These are phyloP conservation scores for Cutaneotrichosporon curvatum DNA, from an alignment of 1,284 basidiomycete genomes.

Conservation along the genomic window DNA sequence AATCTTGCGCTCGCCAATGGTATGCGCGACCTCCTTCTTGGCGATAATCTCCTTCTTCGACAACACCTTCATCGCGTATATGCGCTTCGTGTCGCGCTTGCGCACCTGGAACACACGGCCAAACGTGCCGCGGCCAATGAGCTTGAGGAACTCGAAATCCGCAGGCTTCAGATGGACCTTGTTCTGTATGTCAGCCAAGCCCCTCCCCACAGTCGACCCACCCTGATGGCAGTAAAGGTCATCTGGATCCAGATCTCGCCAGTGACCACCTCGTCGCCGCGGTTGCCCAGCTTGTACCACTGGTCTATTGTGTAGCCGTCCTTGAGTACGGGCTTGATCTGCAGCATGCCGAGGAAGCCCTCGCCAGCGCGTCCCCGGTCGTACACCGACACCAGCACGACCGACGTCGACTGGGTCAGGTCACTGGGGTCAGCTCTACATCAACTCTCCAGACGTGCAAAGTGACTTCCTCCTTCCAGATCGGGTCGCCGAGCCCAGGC, in stretches of 20 bases:
- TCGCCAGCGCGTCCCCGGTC: conserved; percentile 78
- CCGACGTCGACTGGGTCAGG: conserved; percentile 83
- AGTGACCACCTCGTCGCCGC: conserved; percentile 71
- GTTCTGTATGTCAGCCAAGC: conserved; percentile 50
- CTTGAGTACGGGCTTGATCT: conserved; percentile 80
- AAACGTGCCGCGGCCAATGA: conserved; percentile 97
- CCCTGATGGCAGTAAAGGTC: conserved; percentile 84
- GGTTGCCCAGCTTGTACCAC: conserved; percentile 78
- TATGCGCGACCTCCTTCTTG: conserved; percentile 99
- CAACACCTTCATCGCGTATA: conserved; percentile 99
- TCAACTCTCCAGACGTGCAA: conserved; percentile 55
- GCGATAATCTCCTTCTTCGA: conserved; percentile 98
- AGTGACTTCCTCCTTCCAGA: conserved; percentile 98
- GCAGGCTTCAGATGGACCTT: conserved; percentile 74
- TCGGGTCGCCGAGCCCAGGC: conserved; percentile 62
- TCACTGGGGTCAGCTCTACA: conserved; percentile 56
- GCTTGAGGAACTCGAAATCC: conserved; percentile 98
- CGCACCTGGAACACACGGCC: conserved; percentile 99
- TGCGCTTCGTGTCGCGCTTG: conserved; percentile 93
- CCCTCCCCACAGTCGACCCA: conserved; percentile 45
- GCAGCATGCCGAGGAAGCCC: conserved; percentile 82
- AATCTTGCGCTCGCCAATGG: conserved; percentile 98
- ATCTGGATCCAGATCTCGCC: conserved; percentile 94
- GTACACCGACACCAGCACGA: conserved; percentile 84
- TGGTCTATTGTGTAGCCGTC: conserved; percentile 94